Evolutionary conservation across 306 rosid genomes (phyloP).

Genomic region (Dalbergia oliveri): DNA sequence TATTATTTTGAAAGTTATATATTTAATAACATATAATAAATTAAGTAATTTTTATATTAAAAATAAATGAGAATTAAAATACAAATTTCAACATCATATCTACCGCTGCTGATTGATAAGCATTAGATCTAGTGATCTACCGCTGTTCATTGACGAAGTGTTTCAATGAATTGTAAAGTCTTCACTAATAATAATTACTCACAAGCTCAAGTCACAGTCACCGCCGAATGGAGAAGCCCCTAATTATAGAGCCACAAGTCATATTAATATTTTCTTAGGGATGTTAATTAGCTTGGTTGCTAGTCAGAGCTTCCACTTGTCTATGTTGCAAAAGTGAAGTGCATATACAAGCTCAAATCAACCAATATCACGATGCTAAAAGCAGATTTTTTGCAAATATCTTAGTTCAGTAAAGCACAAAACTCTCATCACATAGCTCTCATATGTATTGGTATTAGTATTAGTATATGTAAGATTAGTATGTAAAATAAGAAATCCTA

Average conservation of each 20-base stretch:
- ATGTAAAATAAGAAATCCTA: too few relatives aligned
- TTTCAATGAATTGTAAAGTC: not conserved
- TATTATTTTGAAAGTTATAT: too few relatives aligned
- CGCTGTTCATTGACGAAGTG: not conserved
- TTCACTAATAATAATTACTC: not conserved
- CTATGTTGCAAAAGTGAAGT: not conserved
- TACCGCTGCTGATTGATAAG: not conserved
- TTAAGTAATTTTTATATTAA: too few relatives aligned
- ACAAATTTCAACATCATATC: too few relatives aligned
- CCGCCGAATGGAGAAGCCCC: too few relatives aligned
- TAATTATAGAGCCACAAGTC: too few relatives aligned
- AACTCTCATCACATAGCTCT: not conserved
- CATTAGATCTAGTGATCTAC: not conserved
- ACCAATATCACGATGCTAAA: not conserved
- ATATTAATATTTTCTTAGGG: not conserved
- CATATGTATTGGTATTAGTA: too few relatives aligned
- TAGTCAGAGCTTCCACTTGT: not conserved
- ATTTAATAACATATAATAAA: too few relatives aligned
- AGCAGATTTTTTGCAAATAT: not conserved
- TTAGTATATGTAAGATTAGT: too few relatives aligned
- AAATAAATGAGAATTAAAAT: too few relatives aligned
- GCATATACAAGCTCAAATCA: not conserved
- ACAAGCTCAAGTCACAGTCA: not conserved
- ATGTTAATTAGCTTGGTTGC: not conserved
- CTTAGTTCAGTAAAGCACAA: not conserved